Base-by-base conservation (phyloP, 805 yeast genomes). In the Clavispora phyllophila region DNA sequence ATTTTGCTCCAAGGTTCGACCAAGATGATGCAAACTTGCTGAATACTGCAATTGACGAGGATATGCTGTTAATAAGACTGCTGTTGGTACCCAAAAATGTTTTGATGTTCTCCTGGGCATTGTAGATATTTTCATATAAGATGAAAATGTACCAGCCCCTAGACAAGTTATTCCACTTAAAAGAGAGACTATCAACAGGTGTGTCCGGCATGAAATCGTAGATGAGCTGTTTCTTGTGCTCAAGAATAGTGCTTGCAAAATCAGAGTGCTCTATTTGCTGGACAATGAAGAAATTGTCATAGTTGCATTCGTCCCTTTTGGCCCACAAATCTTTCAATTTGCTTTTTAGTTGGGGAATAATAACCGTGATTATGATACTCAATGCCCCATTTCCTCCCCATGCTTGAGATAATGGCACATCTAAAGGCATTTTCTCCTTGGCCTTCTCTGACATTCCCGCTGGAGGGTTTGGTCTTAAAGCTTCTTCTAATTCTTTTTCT, bases 111-210 rank as follows among this genome's bases (percentile, higher is more conserved):
- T 50, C 55, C 3, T 41, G 17, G 9, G 64, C 46, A 40, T 57
- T 50, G 51, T 71, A 84, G 0, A 84, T 72, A 25, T 68, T 63
- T 2, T 81, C 78, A 81, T 86, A 84, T 20, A 86, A 53, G 9
- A 84, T 65, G 4, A 84, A 73, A 31, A 75, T 70, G 60, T 86
- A 86, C 95, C 95, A 87, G 0, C 89, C 90, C 19, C 85, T 63
- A 0, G 87, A 79, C 19, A 71, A 55, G 41, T 65, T 65, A 31
- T 77, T 73, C 95, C 95, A 87, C 5, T 64, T 58, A 50, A 86
- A 82, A 45, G 58, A 67, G 47, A 83, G 63, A 3, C 73, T 53
- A 24, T 62, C 61, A 5, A 78, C 70, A 3, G 67, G 65, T 0
- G 73, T 61, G 14, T 60, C 62, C 0, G 76, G 72, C 25, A 71